These are phyloP conservation scores for Pueraria montana DNA, from an alignment of 306 rosid species.

Conservation along the genomic window DNA sequence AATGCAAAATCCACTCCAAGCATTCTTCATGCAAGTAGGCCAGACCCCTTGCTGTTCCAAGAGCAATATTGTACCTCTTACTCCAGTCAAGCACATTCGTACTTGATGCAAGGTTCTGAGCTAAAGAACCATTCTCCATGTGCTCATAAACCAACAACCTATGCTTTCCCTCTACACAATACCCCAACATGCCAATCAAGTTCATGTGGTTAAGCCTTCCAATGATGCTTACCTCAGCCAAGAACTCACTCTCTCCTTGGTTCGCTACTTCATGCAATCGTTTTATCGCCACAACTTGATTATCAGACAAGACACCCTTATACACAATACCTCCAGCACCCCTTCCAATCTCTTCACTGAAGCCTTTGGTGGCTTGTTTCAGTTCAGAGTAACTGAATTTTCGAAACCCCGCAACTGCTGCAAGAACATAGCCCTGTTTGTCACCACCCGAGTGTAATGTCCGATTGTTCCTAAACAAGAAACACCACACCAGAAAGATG, in stretches of 20 bases:
- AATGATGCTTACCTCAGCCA: constrained; percentile 15
- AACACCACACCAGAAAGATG: constrained; percentile 25
- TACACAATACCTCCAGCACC: constrained; percentile 34
- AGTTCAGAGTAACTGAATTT: constrained; percentile 29
- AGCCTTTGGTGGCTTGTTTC: constrained; percentile 31
- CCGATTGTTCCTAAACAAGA: neutral
- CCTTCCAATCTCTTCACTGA: constrained; percentile 37
- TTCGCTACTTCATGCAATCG: neutral
- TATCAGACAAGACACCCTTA: constrained; percentile 26
- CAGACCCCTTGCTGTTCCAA: constrained; percentile 62
- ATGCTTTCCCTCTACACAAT: constrained; percentile 35
- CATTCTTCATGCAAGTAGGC: constrained; percentile 70
- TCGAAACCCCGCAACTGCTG: neutral
- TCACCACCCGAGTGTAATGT: neutral
- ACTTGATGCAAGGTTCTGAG: neutral
- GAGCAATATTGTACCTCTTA: constrained; percentile 35
- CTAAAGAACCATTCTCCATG: constrained; percentile 43
- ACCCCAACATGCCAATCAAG: constrained; percentile 43
- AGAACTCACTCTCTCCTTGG: constrained; percentile 32
- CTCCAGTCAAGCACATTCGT: constrained; percentile 35
- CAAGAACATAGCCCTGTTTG: constrained; percentile 8
- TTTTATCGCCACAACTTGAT: constrained; percentile 26
- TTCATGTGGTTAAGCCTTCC: constrained; percentile 49
- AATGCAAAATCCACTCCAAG: constrained; percentile 70
- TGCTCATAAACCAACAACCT: constrained; percentile 44